phyloP scores from a whole-genome alignment of 352 stramenopile genomes.

The Phytophthora quininea region DNA sequence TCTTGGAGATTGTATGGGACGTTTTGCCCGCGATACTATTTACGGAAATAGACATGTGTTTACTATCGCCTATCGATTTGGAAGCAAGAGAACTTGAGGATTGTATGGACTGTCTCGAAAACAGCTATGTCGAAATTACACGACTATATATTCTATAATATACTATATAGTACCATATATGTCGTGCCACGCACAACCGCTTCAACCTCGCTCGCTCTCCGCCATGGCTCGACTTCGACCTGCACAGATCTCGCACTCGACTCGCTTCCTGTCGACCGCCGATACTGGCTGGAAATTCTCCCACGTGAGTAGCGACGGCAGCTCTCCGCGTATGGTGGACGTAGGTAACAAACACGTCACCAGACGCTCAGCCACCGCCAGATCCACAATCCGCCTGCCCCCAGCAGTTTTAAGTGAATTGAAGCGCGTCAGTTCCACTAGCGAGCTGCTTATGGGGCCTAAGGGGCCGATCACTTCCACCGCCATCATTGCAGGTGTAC shows the following conservation, averaged over 20 bases:
- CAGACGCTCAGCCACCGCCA: slow-evolving; percentile 79
- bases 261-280: slow-evolving; percentile 6
- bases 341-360: slow-evolving; percentile 88
- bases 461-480: slow-evolving; percentile 93
- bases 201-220: too few relatives aligned
- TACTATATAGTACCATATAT: too few relatives aligned
- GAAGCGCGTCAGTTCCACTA: slow-evolving; percentile 19
- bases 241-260: not conserved
- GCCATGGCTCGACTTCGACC: too few relatives aligned
- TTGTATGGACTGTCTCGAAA: too few relatives aligned
- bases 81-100: too few relatives aligned
- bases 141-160: too few relatives aligned
- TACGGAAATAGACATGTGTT: too few relatives aligned
- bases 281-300: slow-evolving; percentile 48
- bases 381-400: slow-evolving; percentile 88
- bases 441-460: slow-evolving; percentile 55
- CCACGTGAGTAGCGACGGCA: slow-evolving; percentile 55
- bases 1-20: too few relatives aligned
- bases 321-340: slow-evolving; percentile 89
- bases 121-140: too few relatives aligned
- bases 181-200: too few relatives aligned
- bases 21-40: too few relatives aligned
- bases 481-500: slow-evolving; percentile 92
- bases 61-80: too few relatives aligned
- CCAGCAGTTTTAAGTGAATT: slow-evolving; percentile 81